A percentile compares a stretch with the other conserved stretches of the same genome.
These are phyloP conservation scores for Suillus hirtellus DNA, from an alignment of 768 basidiomycete species.

Conservation along the genomic window DNA sequence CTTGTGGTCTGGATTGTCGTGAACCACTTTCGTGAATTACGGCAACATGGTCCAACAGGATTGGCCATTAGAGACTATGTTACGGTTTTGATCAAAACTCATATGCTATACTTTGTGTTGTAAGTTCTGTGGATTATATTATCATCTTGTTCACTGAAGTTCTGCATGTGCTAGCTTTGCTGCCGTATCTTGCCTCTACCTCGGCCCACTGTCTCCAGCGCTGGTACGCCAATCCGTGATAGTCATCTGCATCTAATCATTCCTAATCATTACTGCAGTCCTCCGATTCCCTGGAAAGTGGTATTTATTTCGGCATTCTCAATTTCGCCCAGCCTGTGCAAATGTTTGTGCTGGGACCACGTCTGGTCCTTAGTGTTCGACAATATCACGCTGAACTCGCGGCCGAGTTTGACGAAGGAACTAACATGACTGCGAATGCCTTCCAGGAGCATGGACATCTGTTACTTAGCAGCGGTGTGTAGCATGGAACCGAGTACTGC, in stretches of 20 bases:
- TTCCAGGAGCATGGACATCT: not conserved
- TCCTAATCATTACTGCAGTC: not conserved
- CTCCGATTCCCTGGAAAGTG: not conserved
- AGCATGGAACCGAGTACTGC: not conserved
- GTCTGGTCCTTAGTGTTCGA: not conserved
- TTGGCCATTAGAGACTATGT: not conserved
- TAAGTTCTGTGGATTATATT: not conserved
- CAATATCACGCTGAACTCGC: not conserved
- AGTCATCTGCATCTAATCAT: not conserved
- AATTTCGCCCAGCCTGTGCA: not conserved
- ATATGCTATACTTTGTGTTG: not conserved
- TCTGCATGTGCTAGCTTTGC: not conserved
- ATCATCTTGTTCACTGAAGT: not conserved
- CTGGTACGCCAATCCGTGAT: not conserved
- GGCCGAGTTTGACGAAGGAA: not conserved
- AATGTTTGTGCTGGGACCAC: slow-evolving; percentile 2
- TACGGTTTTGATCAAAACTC: not conserved
- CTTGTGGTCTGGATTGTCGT: not conserved
- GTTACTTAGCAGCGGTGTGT: not conserved
- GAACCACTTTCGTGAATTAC: not conserved
- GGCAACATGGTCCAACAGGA: not conserved
- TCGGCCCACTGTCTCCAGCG: not conserved
- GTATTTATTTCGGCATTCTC: not conserved
- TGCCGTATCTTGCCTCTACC: not conserved
- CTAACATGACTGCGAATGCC: not conserved